These are phyloP conservation scores for Talaromyces nanjingensis DNA, from an alignment of 495 filamentous ascomycete genomes.

Conservation along the genomic window DNA sequence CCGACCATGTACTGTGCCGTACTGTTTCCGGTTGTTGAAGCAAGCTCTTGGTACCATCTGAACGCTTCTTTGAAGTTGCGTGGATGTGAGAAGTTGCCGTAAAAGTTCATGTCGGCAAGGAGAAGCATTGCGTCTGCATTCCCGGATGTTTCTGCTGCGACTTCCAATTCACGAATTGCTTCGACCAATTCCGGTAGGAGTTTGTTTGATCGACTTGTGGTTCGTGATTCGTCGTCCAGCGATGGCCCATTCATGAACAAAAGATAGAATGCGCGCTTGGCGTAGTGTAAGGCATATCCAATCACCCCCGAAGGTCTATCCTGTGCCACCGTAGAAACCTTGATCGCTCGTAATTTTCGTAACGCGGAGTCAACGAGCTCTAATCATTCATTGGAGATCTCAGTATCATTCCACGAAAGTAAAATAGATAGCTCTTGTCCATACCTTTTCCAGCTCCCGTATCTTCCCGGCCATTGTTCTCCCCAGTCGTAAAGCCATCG, in stretches of 20 bases:
- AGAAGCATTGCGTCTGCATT: constrained; percentile 86
- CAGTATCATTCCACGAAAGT: not conserved
- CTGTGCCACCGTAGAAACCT: constrained; percentile 18
- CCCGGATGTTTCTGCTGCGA: constrained; percentile 59
- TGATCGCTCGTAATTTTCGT: constrained; percentile 25
- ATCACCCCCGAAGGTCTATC: constrained; percentile 40
- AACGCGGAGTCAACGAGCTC: constrained; percentile 32
- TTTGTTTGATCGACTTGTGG: constrained; percentile 21
- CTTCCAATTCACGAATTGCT: constrained; percentile 68
- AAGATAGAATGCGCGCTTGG: constrained; percentile 38
- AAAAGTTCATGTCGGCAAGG: constrained; percentile 92
- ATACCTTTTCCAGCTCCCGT: constrained; percentile 28
- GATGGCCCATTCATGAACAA: constrained; percentile 45
- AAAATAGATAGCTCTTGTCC: constrained; percentile 1
- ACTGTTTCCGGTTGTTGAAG: constrained; percentile 71
- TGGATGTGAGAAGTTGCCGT: constrained; percentile 88
- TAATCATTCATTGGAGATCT: constrained; percentile 8
- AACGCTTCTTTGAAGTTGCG: constrained; percentile 79
- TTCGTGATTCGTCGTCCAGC: constrained; percentile 14
- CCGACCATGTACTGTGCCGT: constrained; percentile 94
- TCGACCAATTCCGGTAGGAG: constrained; percentile 24
- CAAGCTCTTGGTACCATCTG: constrained; percentile 69
- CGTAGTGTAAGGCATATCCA: constrained; percentile 41
- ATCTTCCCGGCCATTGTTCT: constrained; percentile 14
- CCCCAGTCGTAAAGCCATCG: constrained; percentile 13